Conservation (phyloP, 768 basidiomycete species). For the Naganishia randhawae region DNA sequence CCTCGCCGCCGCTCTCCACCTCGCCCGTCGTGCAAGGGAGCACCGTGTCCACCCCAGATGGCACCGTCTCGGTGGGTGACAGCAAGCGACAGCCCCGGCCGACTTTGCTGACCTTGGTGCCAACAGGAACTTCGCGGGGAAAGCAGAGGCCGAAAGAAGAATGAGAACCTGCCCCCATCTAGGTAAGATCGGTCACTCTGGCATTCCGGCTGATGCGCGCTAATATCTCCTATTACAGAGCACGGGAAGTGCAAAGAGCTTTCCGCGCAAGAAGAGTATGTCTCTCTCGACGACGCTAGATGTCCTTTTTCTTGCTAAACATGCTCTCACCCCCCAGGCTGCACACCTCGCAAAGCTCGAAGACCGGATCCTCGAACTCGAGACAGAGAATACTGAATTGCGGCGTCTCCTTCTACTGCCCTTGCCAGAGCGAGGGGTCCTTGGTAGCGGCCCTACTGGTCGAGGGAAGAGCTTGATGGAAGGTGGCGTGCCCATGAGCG, state of each 20-base stretch:
- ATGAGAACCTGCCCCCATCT: constrained; percentile 30
- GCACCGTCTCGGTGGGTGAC: background rate
- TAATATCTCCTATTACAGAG: constrained; percentile 42
- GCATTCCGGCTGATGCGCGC: background rate
- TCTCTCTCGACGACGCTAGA: background rate
- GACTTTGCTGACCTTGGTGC: background rate
- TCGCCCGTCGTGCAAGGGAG: constrained; percentile 7
- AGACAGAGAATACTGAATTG: constrained; percentile 49
- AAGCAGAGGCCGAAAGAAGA: constrained; percentile 48
- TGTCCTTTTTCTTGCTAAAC: too few relatives aligned
- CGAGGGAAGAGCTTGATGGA: constrained; percentile 49
- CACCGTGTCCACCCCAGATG: constrained; percentile 3
- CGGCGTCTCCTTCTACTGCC: constrained; percentile 42
- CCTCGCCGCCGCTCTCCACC: constrained; percentile 13
- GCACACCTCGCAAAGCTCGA: constrained; percentile 50
- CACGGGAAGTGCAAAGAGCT: constrained; percentile 51
- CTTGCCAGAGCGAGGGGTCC: constrained; percentile 34
- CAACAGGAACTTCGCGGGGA: constrained; percentile 38
- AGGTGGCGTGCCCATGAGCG: constrained; percentile 49
- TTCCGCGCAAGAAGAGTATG: constrained; percentile 46
- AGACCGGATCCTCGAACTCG: constrained; percentile 49
- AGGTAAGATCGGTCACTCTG: background rate
- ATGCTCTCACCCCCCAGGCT: constrained; percentile 25
- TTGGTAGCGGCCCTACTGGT: constrained; percentile 51
- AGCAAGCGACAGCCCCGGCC: too few relatives aligned